A percentile compares a stretch with the other conserved stretches of the same genome.
Conservation (phyloP, 2,329 filamentous ascomycete species). For the Penicillium sp. region DNA sequence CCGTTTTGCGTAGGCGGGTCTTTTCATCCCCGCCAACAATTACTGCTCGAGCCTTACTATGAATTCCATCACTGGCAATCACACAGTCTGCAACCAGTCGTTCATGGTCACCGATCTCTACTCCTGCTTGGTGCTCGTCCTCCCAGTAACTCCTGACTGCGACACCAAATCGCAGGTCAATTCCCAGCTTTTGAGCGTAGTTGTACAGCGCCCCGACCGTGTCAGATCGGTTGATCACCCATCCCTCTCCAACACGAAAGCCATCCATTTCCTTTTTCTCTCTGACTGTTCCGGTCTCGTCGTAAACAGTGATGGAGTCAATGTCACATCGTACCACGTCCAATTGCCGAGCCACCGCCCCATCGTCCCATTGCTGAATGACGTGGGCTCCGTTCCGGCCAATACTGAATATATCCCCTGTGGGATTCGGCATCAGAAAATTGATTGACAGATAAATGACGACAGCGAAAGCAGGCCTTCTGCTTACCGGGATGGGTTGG, state of each 20-base stretch:
- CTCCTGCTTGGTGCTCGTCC: neutral
- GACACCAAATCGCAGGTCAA: neutral
- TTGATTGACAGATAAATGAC: no score
- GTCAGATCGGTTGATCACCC: neutral
- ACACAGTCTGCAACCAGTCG: neutral
- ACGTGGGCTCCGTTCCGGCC: neutral
- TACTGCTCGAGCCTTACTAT: neutral
- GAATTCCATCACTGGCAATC: neutral
- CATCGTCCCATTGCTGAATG: constrained; percentile 1
- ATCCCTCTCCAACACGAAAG: neutral
- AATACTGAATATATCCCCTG: neutral
- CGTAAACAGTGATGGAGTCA: neutral
- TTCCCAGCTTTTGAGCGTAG: neutral
- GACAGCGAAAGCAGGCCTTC: no score
- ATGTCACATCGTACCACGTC: neutral
- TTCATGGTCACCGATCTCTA: no score
- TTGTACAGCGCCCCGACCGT: neutral
- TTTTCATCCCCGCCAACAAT: no score
- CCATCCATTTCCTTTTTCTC: neutral
- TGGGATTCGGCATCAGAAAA: no score
- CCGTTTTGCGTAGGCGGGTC: neutral
- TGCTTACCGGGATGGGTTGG: neutral
- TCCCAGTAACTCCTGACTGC: constrained; percentile 1
- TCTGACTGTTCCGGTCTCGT: neutral
- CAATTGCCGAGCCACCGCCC: neutral